Evolutionary conservation across 768 basidiomycete species (phyloP), one percentile per base, ranked within the genome.

Genomic region (Naganishia vishniacii): DNA sequence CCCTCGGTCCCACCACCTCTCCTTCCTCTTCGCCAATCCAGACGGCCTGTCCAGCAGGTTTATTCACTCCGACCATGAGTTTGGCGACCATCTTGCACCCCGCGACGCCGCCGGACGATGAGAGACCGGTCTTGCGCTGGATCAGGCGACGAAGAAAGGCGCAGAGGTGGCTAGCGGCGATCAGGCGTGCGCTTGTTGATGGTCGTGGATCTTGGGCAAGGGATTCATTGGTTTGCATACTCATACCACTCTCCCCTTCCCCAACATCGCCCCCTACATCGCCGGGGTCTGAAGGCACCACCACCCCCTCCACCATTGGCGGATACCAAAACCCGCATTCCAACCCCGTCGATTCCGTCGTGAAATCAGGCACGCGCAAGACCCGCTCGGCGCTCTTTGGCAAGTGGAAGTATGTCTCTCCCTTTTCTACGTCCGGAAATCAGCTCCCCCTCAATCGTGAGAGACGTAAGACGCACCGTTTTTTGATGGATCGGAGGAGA

Each of bases 31-130:
- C 8, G 42, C 15, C 28, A 3, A 40, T 8, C 58, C 65, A 51
- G 5, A 61, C 51, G 1, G 67, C 68, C 51, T 70, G 69, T 13
- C 62, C 67, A n/a, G 66, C 61, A 9, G 69, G 69, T 42, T 70
- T 70, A 29, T 61, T 26, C 7, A 44, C 49, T 26, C 64, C 51
- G 11, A 60, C 67, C 32, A 68, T 44, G 15, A 70, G 48, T 37
- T 70, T 70, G 1, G 69, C 62, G 9, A 70, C 20, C n/a, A 62
- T 61, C 49, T 70, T 70, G 56, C 28, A 48, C 5, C 45, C 49
- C 23, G 59, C 62, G 4, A 70, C 41, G 0, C 69, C 69, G 11
- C 61, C 69, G 5, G 65, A 67, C 1, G 67, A 62, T 7, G 67
- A 62, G 15, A 70, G 56, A 6, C 67, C 67, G 42, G 68, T 63